Evolutionary conservation across 441 rosid genomes (phyloP), one percentile per base, ranked within the genome.

Genomic region (Syzygium syzygioides): DNA sequence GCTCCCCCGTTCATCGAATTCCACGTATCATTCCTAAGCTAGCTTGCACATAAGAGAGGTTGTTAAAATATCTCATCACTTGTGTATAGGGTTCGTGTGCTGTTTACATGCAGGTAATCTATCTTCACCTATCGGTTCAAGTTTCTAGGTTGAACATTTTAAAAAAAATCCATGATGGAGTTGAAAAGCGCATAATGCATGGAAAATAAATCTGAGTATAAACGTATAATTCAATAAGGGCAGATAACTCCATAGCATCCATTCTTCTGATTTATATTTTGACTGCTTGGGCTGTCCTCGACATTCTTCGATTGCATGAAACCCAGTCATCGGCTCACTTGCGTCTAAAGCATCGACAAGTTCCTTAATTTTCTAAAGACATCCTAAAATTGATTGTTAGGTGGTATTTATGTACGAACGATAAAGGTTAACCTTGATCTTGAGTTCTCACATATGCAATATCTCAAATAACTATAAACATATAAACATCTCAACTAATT

Each of bases 1-100:
- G 50, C 80, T 34, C 2, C 9, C 0, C 23, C 2, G 0, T 37
- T 37, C 0, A 0, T 71, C 28, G 3, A 71, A 37, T 37, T 37
- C 23, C 28, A 37, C 1, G 2, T 71, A 14, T 20, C 4, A 11
- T 34, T 19, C 2, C 14, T 71, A 71, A 71, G 12, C 25, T 2
- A 68, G 1, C 28, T 71, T 71, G 4, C 80, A 71, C 8, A 6
- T 71, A 15, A 71, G 13, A 68, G 19, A 25, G 17, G 9, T 19
- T 37, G 80, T 37, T 37, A 19, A 71, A 71, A 71, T 37, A 37
- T 71, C 50, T 37, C 26, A 20, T 71, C 12, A 1, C 80, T 37
- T 71, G 26, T 37, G 7, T 37, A 0, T 4, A 0, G 1, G 28
- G 15, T 34, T 66, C 32, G 32, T 0, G 25, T 32, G 45, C 18